These are phyloP conservation scores for Aspergillus nanangensis DNA, from an alignment of 495 filamentous ascomycete genomes.

Conservation along the genomic window DNA sequence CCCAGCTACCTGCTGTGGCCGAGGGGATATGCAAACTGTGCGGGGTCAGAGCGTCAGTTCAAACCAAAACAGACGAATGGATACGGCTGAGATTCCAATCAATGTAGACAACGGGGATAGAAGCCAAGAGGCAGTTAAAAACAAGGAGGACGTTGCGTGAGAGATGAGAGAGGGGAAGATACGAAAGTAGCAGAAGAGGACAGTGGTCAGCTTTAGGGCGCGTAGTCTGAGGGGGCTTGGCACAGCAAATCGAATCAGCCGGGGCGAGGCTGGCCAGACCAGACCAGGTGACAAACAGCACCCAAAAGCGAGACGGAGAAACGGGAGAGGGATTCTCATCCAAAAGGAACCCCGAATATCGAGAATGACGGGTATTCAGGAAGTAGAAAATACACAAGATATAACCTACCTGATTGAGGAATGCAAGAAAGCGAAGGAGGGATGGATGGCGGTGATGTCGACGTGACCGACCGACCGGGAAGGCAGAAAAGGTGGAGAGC, in stretches of 20 bases:
- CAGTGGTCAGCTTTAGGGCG: not conserved
- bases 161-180: not conserved
- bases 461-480: constrained; percentile 18
- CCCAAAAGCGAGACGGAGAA: not conserved
- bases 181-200: not conserved
- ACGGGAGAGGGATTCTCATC: not conserved
- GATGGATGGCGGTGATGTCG: constrained; percentile 26
- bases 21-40: constrained; percentile 8
- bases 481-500: constrained; percentile 24
- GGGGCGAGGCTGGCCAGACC: too few relatives aligned
- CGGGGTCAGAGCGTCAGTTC: not conserved
- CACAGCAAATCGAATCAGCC: not conserved
- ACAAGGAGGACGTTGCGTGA: constrained; percentile 6
- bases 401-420: too few relatives aligned
- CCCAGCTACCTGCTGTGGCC: constrained; percentile 38
- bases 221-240: constrained; percentile 12
- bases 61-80: too few relatives aligned
- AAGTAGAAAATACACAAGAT: too few relatives aligned
- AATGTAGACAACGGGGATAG: not conserved
- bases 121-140: too few relatives aligned
- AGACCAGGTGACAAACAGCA: not conserved
- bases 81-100: too few relatives aligned
- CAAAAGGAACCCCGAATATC: not conserved
- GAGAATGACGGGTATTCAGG: too few relatives aligned
- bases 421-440: too few relatives aligned